These are phyloP conservation scores for Cephalotrichum gorgonifer DNA, from an alignment of 2,329 filamentous ascomycete species.

Conservation along the genomic window DNA sequence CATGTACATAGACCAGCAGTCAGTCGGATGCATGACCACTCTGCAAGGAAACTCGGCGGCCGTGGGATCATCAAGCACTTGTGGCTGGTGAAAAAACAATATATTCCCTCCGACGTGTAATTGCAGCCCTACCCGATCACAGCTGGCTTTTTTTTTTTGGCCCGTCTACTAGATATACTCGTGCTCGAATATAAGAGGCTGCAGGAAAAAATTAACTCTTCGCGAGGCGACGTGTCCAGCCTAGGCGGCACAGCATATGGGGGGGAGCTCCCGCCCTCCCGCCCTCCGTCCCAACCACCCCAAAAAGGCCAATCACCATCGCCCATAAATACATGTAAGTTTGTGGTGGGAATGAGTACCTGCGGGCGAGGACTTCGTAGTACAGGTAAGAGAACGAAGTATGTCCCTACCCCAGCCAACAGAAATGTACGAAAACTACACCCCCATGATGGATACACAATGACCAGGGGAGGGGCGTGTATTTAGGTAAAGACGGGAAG, in stretches of 20 bases:
- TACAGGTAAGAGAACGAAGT: too few relatives aligned
- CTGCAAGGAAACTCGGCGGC: neutral
- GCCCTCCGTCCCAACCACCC: too few relatives aligned
- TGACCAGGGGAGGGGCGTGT: neutral
- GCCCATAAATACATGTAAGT: too few relatives aligned
- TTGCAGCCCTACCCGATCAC: neutral
- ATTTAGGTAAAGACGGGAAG: neutral
- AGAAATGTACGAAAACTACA: neutral
- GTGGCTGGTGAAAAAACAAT: neutral
- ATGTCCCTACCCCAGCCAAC: too few relatives aligned
- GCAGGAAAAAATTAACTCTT: neutral
- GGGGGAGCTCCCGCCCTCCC: too few relatives aligned
- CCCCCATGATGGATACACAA: neutral
- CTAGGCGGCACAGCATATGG: neutral
- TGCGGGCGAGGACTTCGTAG: too few relatives aligned
- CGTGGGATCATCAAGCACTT: neutral
- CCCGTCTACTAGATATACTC: too few relatives aligned
- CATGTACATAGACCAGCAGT: too few relatives aligned
- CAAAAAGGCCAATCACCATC: too few relatives aligned
- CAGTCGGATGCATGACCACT: neutral
- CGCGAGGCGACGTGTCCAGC: neutral
- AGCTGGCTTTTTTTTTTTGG: neutral
- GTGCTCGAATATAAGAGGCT: neutral
- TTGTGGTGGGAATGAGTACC: too few relatives aligned
- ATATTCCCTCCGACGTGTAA: neutral